phyloP scores from a whole-genome alignment of 208 protist species.

The Wallacemonas sp. region DNA sequence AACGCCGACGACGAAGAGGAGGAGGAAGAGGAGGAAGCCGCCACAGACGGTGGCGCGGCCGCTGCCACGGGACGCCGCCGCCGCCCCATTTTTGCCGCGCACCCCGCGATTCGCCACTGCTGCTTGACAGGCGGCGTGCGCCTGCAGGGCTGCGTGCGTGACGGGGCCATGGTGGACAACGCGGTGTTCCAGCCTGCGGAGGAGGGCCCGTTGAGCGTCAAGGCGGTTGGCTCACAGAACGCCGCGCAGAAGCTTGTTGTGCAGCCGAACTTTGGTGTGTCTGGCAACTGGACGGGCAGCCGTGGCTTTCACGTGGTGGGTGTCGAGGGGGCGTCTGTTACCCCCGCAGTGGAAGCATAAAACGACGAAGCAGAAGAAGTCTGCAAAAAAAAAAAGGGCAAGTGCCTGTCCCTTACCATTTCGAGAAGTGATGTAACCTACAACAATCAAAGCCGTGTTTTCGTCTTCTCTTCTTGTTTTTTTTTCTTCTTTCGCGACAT shows the following conservation, averaged over 20 bases:
- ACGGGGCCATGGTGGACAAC: slow-evolving; percentile 70
- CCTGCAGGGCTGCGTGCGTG: slow-evolving; percentile 65
- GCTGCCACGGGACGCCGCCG: too few relatives aligned
- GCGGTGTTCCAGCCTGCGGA: slow-evolving; percentile 49
- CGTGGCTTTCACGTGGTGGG: slow-evolving; percentile 40
- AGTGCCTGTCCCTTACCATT: too few relatives aligned
- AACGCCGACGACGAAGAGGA: slow-evolving; percentile 42
- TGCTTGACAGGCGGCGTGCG: slow-evolving; percentile 62
- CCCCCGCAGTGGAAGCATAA: slow-evolving; percentile 8
- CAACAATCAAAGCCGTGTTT: too few relatives aligned
- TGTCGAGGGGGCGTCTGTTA: slow-evolving; percentile 25
- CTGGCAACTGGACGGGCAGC: slow-evolving; percentile 7
- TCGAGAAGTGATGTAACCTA: too few relatives aligned
- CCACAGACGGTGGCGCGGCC: background rate
- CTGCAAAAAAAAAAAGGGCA: slow-evolving; percentile 5
- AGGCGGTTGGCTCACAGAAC: slow-evolving; percentile 4
- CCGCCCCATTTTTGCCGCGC: slow-evolving; percentile 45
- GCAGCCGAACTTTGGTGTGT: slow-evolving; percentile 19
- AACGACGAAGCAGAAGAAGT: background rate
- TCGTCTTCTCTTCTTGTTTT: too few relatives aligned
- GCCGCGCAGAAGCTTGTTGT: slow-evolving; percentile 19
- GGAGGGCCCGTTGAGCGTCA: slow-evolving; percentile 1
- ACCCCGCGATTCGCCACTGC: slow-evolving; percentile 59
- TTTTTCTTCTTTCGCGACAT: too few relatives aligned
- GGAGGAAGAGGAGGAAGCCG: slow-evolving; percentile 41